Evolutionary conservation across 495 filamentous ascomycete genomes (phyloP), one percentile per base, ranked within the genome.

Genomic region (Talaromyces wortmannii): DNA sequence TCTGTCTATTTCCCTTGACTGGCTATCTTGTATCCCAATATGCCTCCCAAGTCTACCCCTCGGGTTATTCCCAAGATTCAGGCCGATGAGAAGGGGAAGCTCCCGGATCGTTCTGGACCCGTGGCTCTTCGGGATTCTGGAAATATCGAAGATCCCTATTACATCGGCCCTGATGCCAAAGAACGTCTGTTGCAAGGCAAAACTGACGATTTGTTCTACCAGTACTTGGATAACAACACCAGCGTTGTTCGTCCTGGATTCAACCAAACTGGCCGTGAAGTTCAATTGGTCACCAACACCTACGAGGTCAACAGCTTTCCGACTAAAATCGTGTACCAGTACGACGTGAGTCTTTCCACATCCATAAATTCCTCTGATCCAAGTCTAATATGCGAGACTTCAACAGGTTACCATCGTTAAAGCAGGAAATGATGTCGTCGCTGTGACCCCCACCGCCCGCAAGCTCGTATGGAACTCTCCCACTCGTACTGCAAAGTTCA

Each of bases 391-490:
- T 23, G 36, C 44, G 15, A 53, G 29, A 50, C 10, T 40, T 5
- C 30, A 40, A 43, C 31, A 91, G 86, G 73, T 91, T 23, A 62
- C 69, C n/a, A 74, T 91, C 53, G n/a, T 53, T 2, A 53, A 46
- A n/a, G 40, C 44, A 7, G 52, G 42, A 15, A 53, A 45, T 5
- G 79, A 79, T 30, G 81, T 74, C 29, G 83, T 83, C 29, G 65
- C 59, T n/a, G 83, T 84, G 47, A 85, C 84, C 63, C 74, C 78
- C 13, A 76, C 76, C 11, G 69, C 90, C 6, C 78, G 89, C 56
- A 83, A 83, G 62, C 88, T 87, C 62, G 74, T 88, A 42, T 97
- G 92, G 91, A 67, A 81, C 12, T 84, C 82, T 8, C 67, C 79
- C 6, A 67, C 67, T 0, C 72, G 90, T 16, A 77, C 87, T 64